phyloP scores from a whole-genome alignment of 2,329 filamentous ascomycete species.

The Shiraia sp. region DNA sequence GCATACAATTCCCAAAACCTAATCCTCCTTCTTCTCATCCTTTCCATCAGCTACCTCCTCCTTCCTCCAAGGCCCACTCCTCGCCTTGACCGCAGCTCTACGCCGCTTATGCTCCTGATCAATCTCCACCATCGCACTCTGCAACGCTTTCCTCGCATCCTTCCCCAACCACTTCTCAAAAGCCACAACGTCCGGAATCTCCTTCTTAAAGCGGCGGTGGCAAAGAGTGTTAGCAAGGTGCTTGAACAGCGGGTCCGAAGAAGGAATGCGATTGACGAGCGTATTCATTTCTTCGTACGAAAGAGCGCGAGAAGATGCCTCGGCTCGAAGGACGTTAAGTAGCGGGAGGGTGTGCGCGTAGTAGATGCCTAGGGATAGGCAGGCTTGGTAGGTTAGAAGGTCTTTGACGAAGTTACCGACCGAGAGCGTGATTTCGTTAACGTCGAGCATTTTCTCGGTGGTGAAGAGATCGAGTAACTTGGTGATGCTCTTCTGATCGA shows the following conservation, averaged over 20 bases:
- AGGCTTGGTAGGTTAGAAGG: slow-evolving; percentile 6
- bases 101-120: slow-evolving; percentile 2
- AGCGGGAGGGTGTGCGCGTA: slow-evolving; percentile 4
- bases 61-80: too few species aligned
- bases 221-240: slow-evolving; percentile 5
- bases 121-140: slow-evolving; percentile 2
- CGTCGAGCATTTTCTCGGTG: neutral
- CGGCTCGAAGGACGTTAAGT: slow-evolving; percentile 2
- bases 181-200: slow-evolving; percentile 1
- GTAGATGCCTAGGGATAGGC: slow-evolving; percentile 3
- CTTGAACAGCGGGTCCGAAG: slow-evolving; percentile 6
- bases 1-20: too few species aligned
- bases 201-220: slow-evolving; percentile 5
- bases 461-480: slow-evolving; percentile 4
- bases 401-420: neutral
- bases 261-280: neutral
- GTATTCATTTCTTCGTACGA: slow-evolving; percentile 3
- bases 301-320: neutral
- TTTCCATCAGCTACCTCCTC: too few species aligned
- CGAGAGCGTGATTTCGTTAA: neutral
- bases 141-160: neutral
- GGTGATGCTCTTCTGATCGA: neutral
- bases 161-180: slow-evolving; percentile 2
- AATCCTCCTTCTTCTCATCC: too few species aligned
- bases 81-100: neutral